These are phyloP conservation scores for Mortierella hygrophila DNA, from an alignment of 192 early-diverging fungal species.

Conservation along the genomic window DNA sequence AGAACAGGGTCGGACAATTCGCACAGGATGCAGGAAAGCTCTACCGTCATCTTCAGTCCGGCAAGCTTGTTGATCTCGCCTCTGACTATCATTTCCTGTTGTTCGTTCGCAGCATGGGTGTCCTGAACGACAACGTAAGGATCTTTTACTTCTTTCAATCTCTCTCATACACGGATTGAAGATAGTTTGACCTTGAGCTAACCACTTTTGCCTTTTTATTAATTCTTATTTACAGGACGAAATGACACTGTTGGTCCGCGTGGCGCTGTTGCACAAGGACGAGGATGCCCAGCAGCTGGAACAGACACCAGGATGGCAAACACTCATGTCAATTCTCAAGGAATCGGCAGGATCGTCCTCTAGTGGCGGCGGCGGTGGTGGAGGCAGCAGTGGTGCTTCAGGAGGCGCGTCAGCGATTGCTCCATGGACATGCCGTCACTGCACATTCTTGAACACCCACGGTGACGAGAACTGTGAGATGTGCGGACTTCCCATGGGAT, in stretches of 20 bases:
- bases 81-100: constrained; percentile 92
- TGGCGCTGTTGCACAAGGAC: constrained; percentile 51
- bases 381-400: constrained; percentile 30
- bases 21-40: constrained; percentile 71
- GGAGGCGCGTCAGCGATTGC: constrained; percentile 27
- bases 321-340: constrained; percentile 71
- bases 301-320: constrained; percentile 76
- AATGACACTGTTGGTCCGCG: constrained; percentile 61
- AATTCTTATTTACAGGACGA: constrained; percentile 54
- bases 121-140: constrained; percentile 66
- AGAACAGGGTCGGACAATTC: constrained; percentile 77
- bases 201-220: background rate
- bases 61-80: constrained; percentile 63
- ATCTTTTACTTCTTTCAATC: background rate
- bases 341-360: constrained; percentile 57
- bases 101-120: constrained; percentile 72
- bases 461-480: constrained; percentile 80
- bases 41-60: constrained; percentile 64
- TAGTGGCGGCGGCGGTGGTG: background rate
- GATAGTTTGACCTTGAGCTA: background rate
- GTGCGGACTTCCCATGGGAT: constrained; percentile 80
- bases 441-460: constrained; percentile 81
- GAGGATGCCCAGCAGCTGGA: constrained; percentile 52
- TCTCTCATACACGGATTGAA: background rate
- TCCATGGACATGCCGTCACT: constrained; percentile 79